Percentiles rank a stretch among this genome's conserved stretches.
These are phyloP conservation scores for Lunasporangiospora selenospora DNA, from an alignment of 192 early-diverging fungal genomes.

Conservation along the genomic window DNA sequence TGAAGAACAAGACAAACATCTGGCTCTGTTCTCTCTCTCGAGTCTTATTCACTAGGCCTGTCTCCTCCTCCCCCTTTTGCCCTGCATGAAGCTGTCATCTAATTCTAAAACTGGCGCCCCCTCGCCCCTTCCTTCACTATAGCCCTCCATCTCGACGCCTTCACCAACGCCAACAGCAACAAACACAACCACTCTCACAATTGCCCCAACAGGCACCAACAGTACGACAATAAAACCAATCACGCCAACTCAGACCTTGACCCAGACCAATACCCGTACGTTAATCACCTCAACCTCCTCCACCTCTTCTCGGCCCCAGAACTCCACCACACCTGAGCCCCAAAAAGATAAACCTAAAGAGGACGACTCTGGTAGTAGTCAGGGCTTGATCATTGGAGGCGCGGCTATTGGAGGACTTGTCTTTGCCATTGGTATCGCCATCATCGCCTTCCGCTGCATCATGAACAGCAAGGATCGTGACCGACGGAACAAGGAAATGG, in stretches of 20 bases:
- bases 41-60: no score
- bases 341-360: background rate
- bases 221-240: background rate
- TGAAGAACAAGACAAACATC: no score
- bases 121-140: no score
- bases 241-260: background rate
- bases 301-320: no score
- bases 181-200: no score
- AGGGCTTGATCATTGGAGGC: background rate
- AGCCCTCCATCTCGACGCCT: no score
- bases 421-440: slow-evolving; percentile 22
- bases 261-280: background rate
- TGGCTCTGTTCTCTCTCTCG: no score
- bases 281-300: no score
- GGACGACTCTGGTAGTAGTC: background rate
- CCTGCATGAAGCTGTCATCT: no score
- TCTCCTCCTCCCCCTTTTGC: no score
- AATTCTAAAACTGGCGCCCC: no score
- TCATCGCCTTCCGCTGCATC: slow-evolving; percentile 29
- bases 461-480: slow-evolving; percentile 13
- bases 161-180: no score
- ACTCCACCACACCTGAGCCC: background rate
- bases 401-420: slow-evolving; percentile 23
- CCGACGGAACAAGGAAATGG: slow-evolving; percentile 38
- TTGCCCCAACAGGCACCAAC: background rate